Conservation (phyloP, 805 yeast species). For the Saccharomycopsis sp. region DNA sequence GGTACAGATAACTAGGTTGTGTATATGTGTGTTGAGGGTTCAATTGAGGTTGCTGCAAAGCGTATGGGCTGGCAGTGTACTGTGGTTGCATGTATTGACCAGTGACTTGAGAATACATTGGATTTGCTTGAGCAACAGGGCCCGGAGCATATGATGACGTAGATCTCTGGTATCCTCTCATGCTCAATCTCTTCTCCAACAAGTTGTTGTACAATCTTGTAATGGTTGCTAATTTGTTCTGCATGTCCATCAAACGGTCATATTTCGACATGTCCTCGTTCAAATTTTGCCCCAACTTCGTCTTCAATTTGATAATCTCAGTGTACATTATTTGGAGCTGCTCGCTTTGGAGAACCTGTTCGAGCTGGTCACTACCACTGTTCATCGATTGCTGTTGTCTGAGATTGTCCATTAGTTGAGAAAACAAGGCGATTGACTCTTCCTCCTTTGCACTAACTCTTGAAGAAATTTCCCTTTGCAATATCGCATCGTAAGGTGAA, state of each 20-base stretch:
- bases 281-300: slow-evolving; percentile 56
- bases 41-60: no score
- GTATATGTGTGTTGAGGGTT: no score
- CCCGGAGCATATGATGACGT: slow-evolving; percentile 1
- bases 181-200: slow-evolving; percentile 42
- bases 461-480: slow-evolving; percentile 11
- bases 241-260: slow-evolving; percentile 61
- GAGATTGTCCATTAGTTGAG: slow-evolving; percentile 51
- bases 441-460: slow-evolving; percentile 52
- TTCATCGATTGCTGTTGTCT: slow-evolving; percentile 29
- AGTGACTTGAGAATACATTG: not conserved
- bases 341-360: slow-evolving; percentile 33
- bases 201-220: slow-evolving; percentile 68
- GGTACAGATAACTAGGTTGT: no score
- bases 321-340: slow-evolving; percentile 50
- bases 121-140: not conserved
- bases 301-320: slow-evolving; percentile 52
- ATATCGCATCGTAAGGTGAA: slow-evolving; percentile 11
- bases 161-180: slow-evolving; percentile 22
- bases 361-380: slow-evolving; percentile 18
- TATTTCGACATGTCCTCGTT: slow-evolving; percentile 51
- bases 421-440: slow-evolving; percentile 57
- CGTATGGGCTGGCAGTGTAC: no score
- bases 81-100: not conserved
- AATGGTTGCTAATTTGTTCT: slow-evolving; percentile 68